Percentiles rank a stretch among this genome's conserved stretches.
Conservation (phyloP, 352 stramenopile species). For the Phytophthora boehmeriae region DNA sequence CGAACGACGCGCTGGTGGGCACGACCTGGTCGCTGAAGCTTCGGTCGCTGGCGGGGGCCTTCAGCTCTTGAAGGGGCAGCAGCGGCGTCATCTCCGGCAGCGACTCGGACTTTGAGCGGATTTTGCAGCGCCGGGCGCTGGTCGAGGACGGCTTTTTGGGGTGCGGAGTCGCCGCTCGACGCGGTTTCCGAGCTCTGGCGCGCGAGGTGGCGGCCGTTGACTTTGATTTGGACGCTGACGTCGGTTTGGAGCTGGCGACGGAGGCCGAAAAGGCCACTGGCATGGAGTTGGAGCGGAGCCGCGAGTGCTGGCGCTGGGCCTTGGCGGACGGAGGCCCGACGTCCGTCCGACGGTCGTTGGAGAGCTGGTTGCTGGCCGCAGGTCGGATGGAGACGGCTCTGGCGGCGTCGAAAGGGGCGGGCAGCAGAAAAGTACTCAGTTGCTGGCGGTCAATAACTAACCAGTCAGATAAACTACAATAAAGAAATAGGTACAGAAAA, state of each 20-base stretch:
- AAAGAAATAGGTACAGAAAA: too few species aligned
- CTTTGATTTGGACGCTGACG: constrained; percentile 1
- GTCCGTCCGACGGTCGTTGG: constrained; percentile 5
- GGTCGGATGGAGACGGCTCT: constrained; percentile 68
- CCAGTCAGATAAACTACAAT: too few species aligned
- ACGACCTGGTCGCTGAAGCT: constrained; percentile 42
- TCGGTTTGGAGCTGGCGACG: too few species aligned
- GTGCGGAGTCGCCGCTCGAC: constrained; percentile 41
- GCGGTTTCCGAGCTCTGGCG: constrained; percentile 36
- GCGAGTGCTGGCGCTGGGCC: constrained; percentile 42
- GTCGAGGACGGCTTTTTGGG: constrained; percentile 20
- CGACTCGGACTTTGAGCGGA: constrained; percentile 71
- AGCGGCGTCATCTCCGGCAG: constrained; percentile 41
- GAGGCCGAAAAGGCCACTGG: constrained; percentile 45
- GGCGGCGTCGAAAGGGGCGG: constrained; percentile 7
- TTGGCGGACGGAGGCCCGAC: constrained; percentile 30
- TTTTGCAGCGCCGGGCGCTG: constrained; percentile 40
- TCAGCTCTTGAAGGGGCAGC: constrained; percentile 31
- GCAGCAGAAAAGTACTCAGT: constrained; percentile 51
- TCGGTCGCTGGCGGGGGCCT: constrained; percentile 31
- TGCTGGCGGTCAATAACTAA: too few species aligned
- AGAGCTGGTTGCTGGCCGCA: constrained; percentile 28
- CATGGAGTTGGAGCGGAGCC: constrained; percentile 81
- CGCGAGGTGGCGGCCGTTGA: constrained; percentile 1
- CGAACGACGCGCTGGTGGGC: constrained; percentile 31